A percentile compares a stretch with the other conserved stretches of the same genome.
Evolutionary conservation across 768 basidiomycete species (phyloP).

Genomic region (Antrodiella citrinella): DNA sequence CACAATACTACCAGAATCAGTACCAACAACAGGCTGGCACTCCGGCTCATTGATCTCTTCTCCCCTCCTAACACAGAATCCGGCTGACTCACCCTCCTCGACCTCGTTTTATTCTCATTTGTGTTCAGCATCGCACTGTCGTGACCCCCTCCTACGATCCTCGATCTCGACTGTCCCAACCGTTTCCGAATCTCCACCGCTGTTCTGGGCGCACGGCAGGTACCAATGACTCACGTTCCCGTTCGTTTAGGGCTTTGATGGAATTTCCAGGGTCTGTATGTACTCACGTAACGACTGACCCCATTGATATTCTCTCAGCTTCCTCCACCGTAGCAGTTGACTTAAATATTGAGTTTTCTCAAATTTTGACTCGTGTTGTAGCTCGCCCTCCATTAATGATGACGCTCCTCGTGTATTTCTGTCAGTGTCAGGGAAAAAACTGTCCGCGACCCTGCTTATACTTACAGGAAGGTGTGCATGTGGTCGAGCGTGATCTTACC

Average conservation of each 20-base stretch:
- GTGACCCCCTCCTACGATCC: not conserved
- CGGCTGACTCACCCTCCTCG: constrained; percentile 8
- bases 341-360: not conserved
- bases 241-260: constrained; percentile 3
- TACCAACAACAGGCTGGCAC: constrained; percentile 63
- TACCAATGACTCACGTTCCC: constrained; percentile 5
- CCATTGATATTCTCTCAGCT: constrained; percentile 1
- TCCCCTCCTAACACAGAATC: constrained; percentile 10
- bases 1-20: constrained; percentile 84
- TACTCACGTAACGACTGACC: constrained; percentile 8
- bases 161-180: constrained; percentile 1
- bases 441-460: too few relatives aligned
- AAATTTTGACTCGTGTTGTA: constrained; percentile 6
- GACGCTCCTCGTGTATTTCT: constrained; percentile 4
- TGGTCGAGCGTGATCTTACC: too few relatives aligned
- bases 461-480: too few relatives aligned
- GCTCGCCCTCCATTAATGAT: constrained; percentile 22
- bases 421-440: too few relatives aligned
- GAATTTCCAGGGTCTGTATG: constrained; percentile 2
- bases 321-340: not conserved
- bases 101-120: constrained; percentile 8
- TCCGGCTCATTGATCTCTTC: constrained; percentile 25
- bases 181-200: constrained; percentile 4
- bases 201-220: constrained; percentile 1
- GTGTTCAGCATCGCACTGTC: constrained; percentile 10